phyloP scores from a whole-genome alignment of 805 yeast genomes.

The Pichia manshurica region DNA sequence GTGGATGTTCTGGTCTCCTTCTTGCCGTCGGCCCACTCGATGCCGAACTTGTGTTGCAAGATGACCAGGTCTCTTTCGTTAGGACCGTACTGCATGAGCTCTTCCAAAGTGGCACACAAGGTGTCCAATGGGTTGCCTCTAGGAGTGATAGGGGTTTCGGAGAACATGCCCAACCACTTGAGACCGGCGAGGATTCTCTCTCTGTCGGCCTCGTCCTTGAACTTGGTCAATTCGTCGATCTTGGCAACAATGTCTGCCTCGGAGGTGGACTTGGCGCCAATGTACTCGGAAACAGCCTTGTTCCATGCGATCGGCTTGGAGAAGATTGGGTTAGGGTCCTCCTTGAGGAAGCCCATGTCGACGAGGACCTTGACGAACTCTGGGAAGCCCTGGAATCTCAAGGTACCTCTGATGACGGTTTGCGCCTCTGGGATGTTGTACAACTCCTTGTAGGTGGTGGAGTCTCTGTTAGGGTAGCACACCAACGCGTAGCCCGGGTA shows the following conservation, averaged over 20 bases:
- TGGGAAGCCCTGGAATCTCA: constrained; percentile 98
- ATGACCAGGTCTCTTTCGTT: constrained; percentile 94
- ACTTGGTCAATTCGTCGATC: constrained; percentile 71
- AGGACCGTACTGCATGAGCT: constrained; percentile 90
- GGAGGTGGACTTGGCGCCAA: constrained; percentile 65
- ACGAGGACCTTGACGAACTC: constrained; percentile 94
- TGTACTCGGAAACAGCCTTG: constrained; percentile 69
- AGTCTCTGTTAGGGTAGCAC: constrained; percentile 97
- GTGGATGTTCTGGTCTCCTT: constrained; percentile 93
- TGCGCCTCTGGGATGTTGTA: constrained; percentile 96
- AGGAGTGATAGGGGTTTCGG: constrained; percentile 70
- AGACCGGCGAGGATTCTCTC: constrained; percentile 83
- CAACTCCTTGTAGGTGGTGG: constrained; percentile 86
- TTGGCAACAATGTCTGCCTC: constrained; percentile 71
- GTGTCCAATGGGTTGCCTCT: constrained; percentile 95
- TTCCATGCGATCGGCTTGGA: constrained; percentile 69
- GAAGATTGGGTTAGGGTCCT: constrained; percentile 59
- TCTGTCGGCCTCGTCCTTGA: constrained; percentile 77
- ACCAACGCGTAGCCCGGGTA: constrained; percentile 95
- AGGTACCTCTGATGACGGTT: constrained; percentile 93
- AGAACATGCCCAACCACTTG: constrained; percentile 90
- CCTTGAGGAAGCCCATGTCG: constrained; percentile 87
- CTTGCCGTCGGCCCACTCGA: constrained; percentile 91
- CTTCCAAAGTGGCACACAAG: constrained; percentile 91
- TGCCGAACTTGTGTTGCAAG: constrained; percentile 96